Evolutionary conservation across 768 basidiomycete species (phyloP).

Genomic region (Dentipellis sp.): DNA sequence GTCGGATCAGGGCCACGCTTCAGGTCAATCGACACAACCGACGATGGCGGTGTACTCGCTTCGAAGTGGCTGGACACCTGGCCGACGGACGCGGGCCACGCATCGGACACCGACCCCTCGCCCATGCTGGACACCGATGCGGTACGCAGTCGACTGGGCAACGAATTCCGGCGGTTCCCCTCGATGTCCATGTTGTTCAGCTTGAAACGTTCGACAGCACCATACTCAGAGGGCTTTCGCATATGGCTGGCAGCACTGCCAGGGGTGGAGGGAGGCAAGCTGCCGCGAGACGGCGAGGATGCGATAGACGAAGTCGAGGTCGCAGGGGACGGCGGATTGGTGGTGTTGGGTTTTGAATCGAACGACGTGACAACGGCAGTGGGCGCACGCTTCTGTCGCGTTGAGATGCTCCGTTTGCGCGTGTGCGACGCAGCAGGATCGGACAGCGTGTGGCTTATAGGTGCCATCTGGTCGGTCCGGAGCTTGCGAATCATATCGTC

Average conservation of each 20-base stretch:
- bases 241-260: constrained; percentile 51
- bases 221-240: constrained; percentile 86
- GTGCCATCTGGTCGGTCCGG: constrained; percentile 81
- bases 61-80: constrained; percentile 47
- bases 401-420: constrained; percentile 74
- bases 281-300: constrained; percentile 78
- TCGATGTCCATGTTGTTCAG: constrained; percentile 68
- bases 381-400: constrained; percentile 61
- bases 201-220: constrained; percentile 85
- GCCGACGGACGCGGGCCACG: constrained; percentile 52
- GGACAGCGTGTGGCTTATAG: constrained; percentile 63
- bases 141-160: constrained; percentile 82
- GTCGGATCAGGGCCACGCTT: constrained; percentile 67
- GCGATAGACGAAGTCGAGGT: constrained; percentile 88
- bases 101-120: constrained; percentile 70
- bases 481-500: constrained; percentile 97
- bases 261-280: constrained; percentile 62
- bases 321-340: constrained; percentile 86
- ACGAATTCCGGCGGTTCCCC: constrained; percentile 61
- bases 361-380: constrained; percentile 65
- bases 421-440: constrained; percentile 50
- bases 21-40: constrained; percentile 78
- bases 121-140: constrained; percentile 75
- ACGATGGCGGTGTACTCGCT: constrained; percentile 65
- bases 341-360: constrained; percentile 47